These are phyloP conservation scores for Gardenia jasminoides DNA, from an alignment of 257 asterid species.

Conservation along the genomic window DNA sequence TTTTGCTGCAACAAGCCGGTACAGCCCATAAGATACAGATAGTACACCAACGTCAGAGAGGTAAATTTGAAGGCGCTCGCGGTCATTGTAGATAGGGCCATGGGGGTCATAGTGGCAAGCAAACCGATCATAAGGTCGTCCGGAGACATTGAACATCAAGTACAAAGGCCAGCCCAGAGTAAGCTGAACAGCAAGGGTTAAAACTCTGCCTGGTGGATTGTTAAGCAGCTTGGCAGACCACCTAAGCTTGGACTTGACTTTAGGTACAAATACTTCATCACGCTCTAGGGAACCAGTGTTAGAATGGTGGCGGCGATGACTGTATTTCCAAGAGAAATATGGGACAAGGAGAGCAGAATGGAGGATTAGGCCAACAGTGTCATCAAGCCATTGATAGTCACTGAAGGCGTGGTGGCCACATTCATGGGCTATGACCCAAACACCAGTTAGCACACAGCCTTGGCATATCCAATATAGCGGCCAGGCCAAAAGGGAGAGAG, in stretches of 20 bases:
- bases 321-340: slow-evolving; percentile 56
- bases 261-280: slow-evolving; percentile 81
- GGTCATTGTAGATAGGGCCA: slow-evolving; percentile 68
- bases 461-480: slow-evolving; percentile 62
- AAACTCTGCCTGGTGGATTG: slow-evolving; percentile 68
- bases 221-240: slow-evolving; percentile 45
- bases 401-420: slow-evolving; percentile 68
- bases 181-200: slow-evolving; percentile 48
- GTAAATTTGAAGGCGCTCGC: slow-evolving; percentile 65
- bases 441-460: slow-evolving; percentile 70
- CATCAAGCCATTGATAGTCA: slow-evolving; percentile 64
- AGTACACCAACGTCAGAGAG: slow-evolving; percentile 62
- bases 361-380: slow-evolving; percentile 48
- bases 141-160: slow-evolving; percentile 63
- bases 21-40: slow-evolving; percentile 42
- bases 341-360: slow-evolving; percentile 53
- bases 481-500: slow-evolving; percentile 62
- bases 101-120: slow-evolving; percentile 75
- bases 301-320: slow-evolving; percentile 57
- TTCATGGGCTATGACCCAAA: slow-evolving; percentile 62
- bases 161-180: slow-evolving; percentile 84
- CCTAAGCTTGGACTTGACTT: slow-evolving; percentile 37
- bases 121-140: slow-evolving; percentile 64
- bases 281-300: slow-evolving; percentile 76
- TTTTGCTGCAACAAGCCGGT: slow-evolving; percentile 46